Evolutionary conservation across 345 rosid genomes (phyloP), one percentile per base, ranked within the genome.

Genomic region (Ricinus communis): DNA sequence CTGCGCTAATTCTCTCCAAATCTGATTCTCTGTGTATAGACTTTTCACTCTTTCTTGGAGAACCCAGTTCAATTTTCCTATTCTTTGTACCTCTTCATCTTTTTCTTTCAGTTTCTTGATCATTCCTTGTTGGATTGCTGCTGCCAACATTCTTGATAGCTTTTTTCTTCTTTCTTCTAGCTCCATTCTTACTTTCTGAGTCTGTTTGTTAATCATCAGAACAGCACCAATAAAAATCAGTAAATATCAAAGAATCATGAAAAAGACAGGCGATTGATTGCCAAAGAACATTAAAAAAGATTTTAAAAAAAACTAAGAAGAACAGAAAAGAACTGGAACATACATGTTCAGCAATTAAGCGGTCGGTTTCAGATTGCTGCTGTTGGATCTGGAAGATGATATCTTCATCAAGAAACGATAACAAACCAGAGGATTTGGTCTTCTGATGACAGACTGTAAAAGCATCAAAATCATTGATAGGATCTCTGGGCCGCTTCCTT

Each of bases 1-100:
- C 36, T 86, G 91, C 0, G 96, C 96, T 27, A 87, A 62, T 38
- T 88, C 89, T 5, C 87, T 74, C 98, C 90, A 90, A 1, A 88
- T 62, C 28, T 85, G 91, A 61, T 86, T 90, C 71, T 93, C 96
- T 0, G 81, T 70, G 68, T 36, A 82, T 3, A 92, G 66, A 47
- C 78, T 74, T 65, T 85, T 85, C 18, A 86, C 87, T 1, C 84
- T 75, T 31, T 92, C 96, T 74, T 90, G 88, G 28, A 92, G 84
- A 62, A 77, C 81, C 86, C 89, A 88, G 22, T 86, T 88, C 16
- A 85, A 68, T 74, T 87, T 85, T 49, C 83, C 81, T 59, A 87
- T 74, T 68, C 87, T 66, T 14, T 81, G 49, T 2, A 92, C 81
- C 68, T 90, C 92, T 14, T 90, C 88, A 68, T 90, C 96, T 58